Base-by-base conservation (phyloP, 257 asterid species). In the Plectranthus barbatus region DNA sequence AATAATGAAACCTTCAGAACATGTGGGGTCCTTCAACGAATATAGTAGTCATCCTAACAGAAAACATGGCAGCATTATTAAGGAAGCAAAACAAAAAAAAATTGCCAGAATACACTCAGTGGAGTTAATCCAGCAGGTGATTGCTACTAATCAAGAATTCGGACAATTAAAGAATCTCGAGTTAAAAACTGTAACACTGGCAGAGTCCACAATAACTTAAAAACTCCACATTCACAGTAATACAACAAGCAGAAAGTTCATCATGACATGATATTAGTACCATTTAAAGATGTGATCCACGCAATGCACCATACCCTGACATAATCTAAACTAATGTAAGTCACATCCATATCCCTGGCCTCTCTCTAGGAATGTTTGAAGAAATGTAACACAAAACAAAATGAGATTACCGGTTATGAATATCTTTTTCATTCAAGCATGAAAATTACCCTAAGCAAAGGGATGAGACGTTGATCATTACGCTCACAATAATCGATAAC, bases 401-500 rank as follows among this genome's bases (percentile, higher is more conserved):
- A 53, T 60, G 53, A 53, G 36, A 55, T 36, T 14, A 49, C 18
- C 39, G 11, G 47, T 19, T 61, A n/a, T 7, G 4, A 10, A 21
- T 20, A 13, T 65, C 24, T 14, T 8, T 54, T 11, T 49, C 42
- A 63, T 24, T 41, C 49, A 51, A 23, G 26, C 45, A 60, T 34
- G 62, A 63, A 74, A 46, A 67, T 55, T 78, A 88, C 95, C 84
- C 83, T 81, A 36, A 88, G 95, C 44, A 64, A 41, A 70, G 94
- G 95, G 65, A 91, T 80, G 61, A 91, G 92, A 18, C 98, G 95
- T 62, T 80, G 73, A 80, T 91, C 98, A 20, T 85, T 80, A 21
- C 61, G 82, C 66, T 86, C 98, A 58, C 90, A 81, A 75, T 86
- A 85, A 74, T 89, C 97, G 53, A 84, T 92, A 20, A 92, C 95